phyloP scores from a whole-genome alignment of 352 stramenopile genomes.

The Phytopythium sindhum region DNA sequence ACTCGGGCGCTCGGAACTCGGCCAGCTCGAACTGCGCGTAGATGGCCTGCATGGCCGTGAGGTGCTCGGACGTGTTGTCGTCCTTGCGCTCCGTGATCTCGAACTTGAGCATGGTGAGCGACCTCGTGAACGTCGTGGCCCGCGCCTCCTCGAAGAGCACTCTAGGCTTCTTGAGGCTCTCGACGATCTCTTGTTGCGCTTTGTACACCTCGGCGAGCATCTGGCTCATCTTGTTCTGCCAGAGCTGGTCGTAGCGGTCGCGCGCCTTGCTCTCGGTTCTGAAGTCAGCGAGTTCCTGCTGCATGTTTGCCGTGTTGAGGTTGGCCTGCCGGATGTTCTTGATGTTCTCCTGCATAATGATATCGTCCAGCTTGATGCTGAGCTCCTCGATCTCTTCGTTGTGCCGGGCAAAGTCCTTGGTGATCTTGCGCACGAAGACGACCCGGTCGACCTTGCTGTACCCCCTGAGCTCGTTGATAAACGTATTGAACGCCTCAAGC shows the following conservation, averaged over 20 bases:
- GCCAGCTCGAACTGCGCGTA: conserved; percentile 14
- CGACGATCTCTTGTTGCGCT: not conserved
- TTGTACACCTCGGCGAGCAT: not conserved
- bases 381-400: not conserved
- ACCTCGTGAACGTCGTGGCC: conserved; percentile 7
- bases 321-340: not conserved
- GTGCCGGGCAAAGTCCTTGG: not conserved
- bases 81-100: conserved; percentile 17
- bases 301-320: too few relatives aligned
- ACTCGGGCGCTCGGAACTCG: conserved; percentile 5
- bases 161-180: not conserved
- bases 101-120: conserved; percentile 19
- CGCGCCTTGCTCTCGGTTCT: not conserved
- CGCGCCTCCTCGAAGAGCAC: conserved; percentile 12
- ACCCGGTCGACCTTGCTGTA: not conserved
- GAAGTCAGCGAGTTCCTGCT: not conserved
- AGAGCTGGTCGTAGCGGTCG: not conserved
- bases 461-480: not conserved
- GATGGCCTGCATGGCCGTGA: conserved; percentile 20
- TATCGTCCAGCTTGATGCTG: not conserved
- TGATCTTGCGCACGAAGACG: not conserved
- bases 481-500: not conserved
- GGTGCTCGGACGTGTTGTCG: conserved; percentile 15
- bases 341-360: not conserved
- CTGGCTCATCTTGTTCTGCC: not conserved